Evolutionary conservation across 75 land plant genomes (phyloP).

Genomic region (Isoetes taiwanensis): DNA sequence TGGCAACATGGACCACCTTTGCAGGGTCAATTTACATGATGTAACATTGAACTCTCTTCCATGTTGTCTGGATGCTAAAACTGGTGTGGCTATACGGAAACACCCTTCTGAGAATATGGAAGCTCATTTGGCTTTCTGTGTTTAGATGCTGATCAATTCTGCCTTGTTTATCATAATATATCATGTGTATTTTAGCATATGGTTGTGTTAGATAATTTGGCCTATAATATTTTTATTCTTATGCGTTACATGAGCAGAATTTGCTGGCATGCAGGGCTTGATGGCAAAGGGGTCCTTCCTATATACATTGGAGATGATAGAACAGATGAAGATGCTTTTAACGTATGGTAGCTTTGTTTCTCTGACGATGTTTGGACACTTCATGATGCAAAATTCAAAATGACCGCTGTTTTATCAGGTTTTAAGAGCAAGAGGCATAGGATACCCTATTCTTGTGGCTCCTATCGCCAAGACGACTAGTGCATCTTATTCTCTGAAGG

Average conservation of each 20-base stretch:
- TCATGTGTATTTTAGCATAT: neutral
- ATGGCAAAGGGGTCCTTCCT: conserved; percentile 10
- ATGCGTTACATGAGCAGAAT: neutral
- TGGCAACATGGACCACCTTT: too few species aligned
- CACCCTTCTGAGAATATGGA: too few species aligned
- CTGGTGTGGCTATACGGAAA: too few species aligned
- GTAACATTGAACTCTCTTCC: too few species aligned
- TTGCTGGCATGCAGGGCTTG: conserved; percentile 6
- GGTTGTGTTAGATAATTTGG: neutral
- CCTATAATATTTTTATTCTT: neutral
- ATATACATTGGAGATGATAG: conserved; percentile 22
- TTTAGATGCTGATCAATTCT: neutral
- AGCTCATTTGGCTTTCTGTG: neutral
- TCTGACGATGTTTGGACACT: neutral
- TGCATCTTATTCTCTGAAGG: conserved; percentile 11
- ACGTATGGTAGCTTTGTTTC: neutral
- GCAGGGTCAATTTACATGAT: too few species aligned
- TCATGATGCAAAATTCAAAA: neutral
- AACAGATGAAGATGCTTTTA: conserved; percentile 23
- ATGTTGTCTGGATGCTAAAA: too few species aligned
- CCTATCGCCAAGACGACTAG: conserved; percentile 5
- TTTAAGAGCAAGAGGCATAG: neutral
- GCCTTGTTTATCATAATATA: neutral
- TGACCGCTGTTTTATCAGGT: neutral
- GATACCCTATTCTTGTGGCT: conserved; percentile 12